Conservation (phyloP, 78 protist species). For the Bigelowiella natans region DNA sequence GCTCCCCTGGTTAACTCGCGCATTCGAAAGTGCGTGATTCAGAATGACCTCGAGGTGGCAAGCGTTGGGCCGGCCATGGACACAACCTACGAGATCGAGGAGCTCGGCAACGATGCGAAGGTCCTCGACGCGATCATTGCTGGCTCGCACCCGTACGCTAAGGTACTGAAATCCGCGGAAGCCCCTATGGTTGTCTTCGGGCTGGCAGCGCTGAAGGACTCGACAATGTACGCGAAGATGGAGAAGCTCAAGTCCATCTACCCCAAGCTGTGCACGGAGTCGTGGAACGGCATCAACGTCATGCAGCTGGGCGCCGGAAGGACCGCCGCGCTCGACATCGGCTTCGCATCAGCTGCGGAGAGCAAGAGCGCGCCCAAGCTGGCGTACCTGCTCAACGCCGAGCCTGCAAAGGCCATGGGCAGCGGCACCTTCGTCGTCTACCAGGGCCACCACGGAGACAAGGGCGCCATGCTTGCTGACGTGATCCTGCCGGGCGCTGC, state of each 20-base stretch:
- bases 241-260: neutral
- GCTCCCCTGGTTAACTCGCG: conserved; percentile 47
- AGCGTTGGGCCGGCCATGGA: conserved; percentile 13
- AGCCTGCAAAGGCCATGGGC: neutral
- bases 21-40: conserved; percentile 28
- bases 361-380: conserved; percentile 5
- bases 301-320: conserved; percentile 27
- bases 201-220: neutral
- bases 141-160: neutral
- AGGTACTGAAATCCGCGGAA: conserved; percentile 7
- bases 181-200: conserved; percentile 43
- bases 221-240: neutral
- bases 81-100: conserved; percentile 23
- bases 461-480: conserved; percentile 45
- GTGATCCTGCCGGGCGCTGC: conserved; percentile 54
- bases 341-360: conserved; percentile 22
- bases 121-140: neutral
- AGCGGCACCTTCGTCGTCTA: conserved; percentile 34
- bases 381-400: conserved; percentile 39
- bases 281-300: neutral
- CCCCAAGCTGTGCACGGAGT: neutral
- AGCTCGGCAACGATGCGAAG: conserved; percentile 20
- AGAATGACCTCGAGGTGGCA: conserved; percentile 17
- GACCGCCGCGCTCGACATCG: conserved; percentile 54
- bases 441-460: conserved; percentile 36